Evolutionary conservation across 176 grass and related monocot species (phyloP), one percentile per base, ranked within the genome.

Genomic region (Ensete ventricosum): DNA sequence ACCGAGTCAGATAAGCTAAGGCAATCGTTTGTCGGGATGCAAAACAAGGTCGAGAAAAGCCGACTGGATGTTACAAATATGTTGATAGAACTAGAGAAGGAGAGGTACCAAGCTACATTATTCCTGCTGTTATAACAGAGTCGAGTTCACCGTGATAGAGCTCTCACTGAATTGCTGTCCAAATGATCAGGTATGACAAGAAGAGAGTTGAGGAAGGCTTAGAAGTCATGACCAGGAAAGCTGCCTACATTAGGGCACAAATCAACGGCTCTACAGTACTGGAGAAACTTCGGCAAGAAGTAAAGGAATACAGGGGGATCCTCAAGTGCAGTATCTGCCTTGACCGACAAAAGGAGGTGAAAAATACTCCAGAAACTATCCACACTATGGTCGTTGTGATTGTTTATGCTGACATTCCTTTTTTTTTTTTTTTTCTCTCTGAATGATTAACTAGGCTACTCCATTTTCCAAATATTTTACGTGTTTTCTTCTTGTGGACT

Each of bases 261-360:
- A 52, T 55, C 13, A 84, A 89, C 62, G 79, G 74, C 52, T 87
- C 84, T 62, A 6, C 34, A 4, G 60, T 90, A 58, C 65, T 99
- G 76, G 82, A 93, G 53, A 91, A 91, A 74, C 78, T 99, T 83
- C 76, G 78, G 14, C 88, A 95, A 54, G 91, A 95, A 79, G 79
- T 85, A 55, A 83, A 51, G 50, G 96, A 89, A 76, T 89, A 94
- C 51, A 90, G 90, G 64, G 94, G 86, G 59, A 93, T 93, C 75
- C 54, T 98, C 6, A 99, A 91, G 84, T 99, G 96, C 65, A 81
- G 86, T 78, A 57, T 91, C 57, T 91, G 91, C 54, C 86, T 54
- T 19, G 86, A 95, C 53, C 67, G 60, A 54, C 95, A 91, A 79
- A 91, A 94, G 82, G 86, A 94, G 90, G 90, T 99, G 34, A 89